Evolutionary conservation across 805 yeast genomes (phyloP).

Genomic region (Candida quercuum): DNA sequence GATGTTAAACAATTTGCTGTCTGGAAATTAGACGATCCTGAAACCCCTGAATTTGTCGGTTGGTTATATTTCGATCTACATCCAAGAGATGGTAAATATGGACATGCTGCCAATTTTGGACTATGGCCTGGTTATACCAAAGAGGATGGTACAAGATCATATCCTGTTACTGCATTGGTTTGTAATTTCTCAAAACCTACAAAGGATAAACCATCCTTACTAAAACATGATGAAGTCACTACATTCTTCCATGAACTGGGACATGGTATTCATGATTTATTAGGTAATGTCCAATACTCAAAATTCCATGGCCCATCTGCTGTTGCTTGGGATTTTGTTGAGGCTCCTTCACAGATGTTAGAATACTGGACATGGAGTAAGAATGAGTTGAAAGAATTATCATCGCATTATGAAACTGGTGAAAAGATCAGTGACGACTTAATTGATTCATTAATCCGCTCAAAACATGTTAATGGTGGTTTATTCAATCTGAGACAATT

Average conservation of each 20-base stretch:
- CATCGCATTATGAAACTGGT: slow-evolving; percentile 59
- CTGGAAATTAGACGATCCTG: slow-evolving; percentile 51
- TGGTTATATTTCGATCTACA: slow-evolving; percentile 77
- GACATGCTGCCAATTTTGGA: slow-evolving; percentile 84
- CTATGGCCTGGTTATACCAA: slow-evolving; percentile 53
- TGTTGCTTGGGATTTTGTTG: slow-evolving; percentile 84
- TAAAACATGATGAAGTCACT: slow-evolving; percentile 72
- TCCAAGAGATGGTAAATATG: slow-evolving; percentile 83
- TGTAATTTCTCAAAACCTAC: slow-evolving; percentile 82
- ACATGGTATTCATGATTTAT: slow-evolving; percentile 78
- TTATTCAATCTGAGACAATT: slow-evolving; percentile 68
- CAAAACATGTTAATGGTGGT: slow-evolving; percentile 77
- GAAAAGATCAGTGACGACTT: slow-evolving; percentile 52
- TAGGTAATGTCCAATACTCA: slow-evolving; percentile 59
- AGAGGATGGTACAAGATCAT: slow-evolving; percentile 42
- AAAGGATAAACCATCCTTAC: slow-evolving; percentile 60
- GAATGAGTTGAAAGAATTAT: slow-evolving; percentile 49
- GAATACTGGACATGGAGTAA: slow-evolving; percentile 86
- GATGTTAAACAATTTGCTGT: slow-evolving; percentile 74
- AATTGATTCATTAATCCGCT: slow-evolving; percentile 49
- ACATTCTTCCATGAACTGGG: slow-evolving; percentile 90
- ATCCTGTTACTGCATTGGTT: slow-evolving; percentile 74
- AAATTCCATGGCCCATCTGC: slow-evolving; percentile 69
- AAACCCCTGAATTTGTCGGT: slow-evolving; percentile 60
- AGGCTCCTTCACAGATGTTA: slow-evolving; percentile 86